These are phyloP conservation scores for Gastrodia elata DNA, from an alignment of 106 monocot genomes.

Conservation along the genomic window DNA sequence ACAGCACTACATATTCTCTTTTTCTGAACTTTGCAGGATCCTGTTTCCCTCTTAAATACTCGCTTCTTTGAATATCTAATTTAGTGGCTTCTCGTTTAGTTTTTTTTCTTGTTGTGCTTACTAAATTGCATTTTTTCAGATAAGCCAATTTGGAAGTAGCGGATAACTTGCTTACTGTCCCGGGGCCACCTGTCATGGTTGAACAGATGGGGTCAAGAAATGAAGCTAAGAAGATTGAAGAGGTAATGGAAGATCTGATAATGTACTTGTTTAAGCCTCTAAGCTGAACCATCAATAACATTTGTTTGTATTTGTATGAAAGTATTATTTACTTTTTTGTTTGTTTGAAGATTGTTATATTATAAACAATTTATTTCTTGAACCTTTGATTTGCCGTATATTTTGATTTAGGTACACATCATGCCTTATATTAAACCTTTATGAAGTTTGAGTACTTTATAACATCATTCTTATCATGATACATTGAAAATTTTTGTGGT, in stretches of 20 bases:
- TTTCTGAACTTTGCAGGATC: neutral
- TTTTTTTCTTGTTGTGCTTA: neutral
- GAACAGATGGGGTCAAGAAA: slow-evolving; percentile 89
- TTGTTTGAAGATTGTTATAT: neutral
- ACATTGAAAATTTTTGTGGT: too few relatives aligned
- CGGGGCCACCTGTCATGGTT: slow-evolving; percentile 85
- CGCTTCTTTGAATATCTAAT: neutral
- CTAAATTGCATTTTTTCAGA: slow-evolving; percentile 26
- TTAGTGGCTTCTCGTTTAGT: neutral
- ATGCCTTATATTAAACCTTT: neutral
- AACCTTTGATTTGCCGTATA: neutral
- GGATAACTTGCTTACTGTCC: slow-evolving; percentile 77
- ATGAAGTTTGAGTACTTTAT: too few relatives aligned
- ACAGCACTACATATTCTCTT: neutral
- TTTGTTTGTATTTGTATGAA: neutral
- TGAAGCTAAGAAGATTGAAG: slow-evolving; percentile 98
- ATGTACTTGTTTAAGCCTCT: neutral
- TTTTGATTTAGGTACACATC: neutral
- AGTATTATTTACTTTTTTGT: neutral
- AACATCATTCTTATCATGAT: too few relatives aligned
- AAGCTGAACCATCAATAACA: neutral
- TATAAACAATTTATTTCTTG: neutral
- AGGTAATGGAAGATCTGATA: slow-evolving; percentile 33
- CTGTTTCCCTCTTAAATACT: neutral
- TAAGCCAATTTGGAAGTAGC: slow-evolving; percentile 63